Evolutionary conservation across 2,329 filamentous ascomycete species (phyloP).

Genomic region (Nemania sp.): DNA sequence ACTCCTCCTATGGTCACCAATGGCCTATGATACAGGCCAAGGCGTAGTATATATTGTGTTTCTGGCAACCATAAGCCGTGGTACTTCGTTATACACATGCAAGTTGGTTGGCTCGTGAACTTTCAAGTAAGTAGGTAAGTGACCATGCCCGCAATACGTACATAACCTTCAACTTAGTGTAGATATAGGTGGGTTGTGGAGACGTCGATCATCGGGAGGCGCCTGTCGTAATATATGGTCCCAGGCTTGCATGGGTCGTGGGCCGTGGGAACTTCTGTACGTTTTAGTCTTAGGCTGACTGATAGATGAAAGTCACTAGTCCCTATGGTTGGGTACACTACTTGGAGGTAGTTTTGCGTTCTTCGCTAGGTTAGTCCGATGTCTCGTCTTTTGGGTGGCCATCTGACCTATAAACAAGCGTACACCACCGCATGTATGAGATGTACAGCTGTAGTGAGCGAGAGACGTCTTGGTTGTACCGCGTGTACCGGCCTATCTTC

Average conservation of each 20-base stretch:
- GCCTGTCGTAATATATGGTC: slow-evolving; percentile 51
- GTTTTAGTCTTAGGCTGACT: slow-evolving; percentile 39
- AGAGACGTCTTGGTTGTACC: slow-evolving; percentile 33
- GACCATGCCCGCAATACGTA: slow-evolving; percentile 24
- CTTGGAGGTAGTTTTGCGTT: slow-evolving; percentile 23
- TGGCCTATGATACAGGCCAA: slow-evolving; percentile 25
- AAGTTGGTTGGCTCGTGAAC: slow-evolving; percentile 41
- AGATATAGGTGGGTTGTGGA: slow-evolving; percentile 46
- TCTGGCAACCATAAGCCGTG: slow-evolving; percentile 22
- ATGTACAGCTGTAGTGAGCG: slow-evolving; percentile 25
- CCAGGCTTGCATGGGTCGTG: slow-evolving; percentile 46
- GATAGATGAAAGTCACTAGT: slow-evolving; percentile 35
- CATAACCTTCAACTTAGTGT: slow-evolving; percentile 31
- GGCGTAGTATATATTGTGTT: slow-evolving; percentile 14
- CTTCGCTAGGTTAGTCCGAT: slow-evolving; percentile 34
- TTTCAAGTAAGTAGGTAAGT: slow-evolving; percentile 44
- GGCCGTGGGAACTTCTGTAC: slow-evolving; percentile 40
- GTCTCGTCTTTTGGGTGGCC: slow-evolving; percentile 21
- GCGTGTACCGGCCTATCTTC: slow-evolving; percentile 32
- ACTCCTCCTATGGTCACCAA: slow-evolving; percentile 13
- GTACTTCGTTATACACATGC: slow-evolving; percentile 37
- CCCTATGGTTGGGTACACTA: slow-evolving; percentile 30
- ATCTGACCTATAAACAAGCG: slow-evolving; percentile 33
- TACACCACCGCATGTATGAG: neutral
- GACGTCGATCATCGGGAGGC: slow-evolving; percentile 54